These are phyloP conservation scores for Phylloporus arenicola DNA, from an alignment of 768 basidiomycete genomes.

Conservation along the genomic window DNA sequence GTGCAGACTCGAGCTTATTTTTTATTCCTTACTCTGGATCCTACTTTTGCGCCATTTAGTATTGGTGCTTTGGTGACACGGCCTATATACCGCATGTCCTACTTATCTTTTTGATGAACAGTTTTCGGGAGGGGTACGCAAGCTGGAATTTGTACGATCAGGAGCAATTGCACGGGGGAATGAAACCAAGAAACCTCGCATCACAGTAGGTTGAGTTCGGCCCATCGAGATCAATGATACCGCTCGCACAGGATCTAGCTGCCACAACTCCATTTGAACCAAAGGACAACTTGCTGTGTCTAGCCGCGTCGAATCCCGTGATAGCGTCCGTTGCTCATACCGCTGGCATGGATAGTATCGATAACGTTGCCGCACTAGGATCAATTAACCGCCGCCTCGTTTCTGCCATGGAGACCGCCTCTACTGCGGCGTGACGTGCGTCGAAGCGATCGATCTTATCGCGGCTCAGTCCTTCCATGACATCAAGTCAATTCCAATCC, in stretches of 20 bases:
- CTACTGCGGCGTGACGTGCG: background rate
- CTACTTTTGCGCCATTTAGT: constrained; percentile 11
- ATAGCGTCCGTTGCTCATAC: background rate
- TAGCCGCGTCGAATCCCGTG: background rate
- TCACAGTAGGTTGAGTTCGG: too few relatives aligned
- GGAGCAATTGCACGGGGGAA: background rate
- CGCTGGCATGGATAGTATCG: background rate
- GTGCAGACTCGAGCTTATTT: constrained; percentile 11
- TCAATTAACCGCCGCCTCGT: background rate
- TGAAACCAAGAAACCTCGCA: background rate
- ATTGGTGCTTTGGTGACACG: constrained; percentile 9
- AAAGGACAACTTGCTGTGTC: background rate
- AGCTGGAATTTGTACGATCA: too few relatives aligned
- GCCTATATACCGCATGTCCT: constrained; percentile 20
- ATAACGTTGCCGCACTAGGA: background rate
- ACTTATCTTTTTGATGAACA: constrained; percentile 8
- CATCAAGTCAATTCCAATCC: background rate
- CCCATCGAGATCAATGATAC: too few relatives aligned
- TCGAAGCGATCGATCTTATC: background rate
- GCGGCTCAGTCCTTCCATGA: background rate
- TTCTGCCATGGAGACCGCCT: background rate
- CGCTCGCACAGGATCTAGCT: background rate
- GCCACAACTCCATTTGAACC: constrained; percentile 3
- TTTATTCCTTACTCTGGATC: constrained; percentile 1
- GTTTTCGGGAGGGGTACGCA: background rate